phyloP scores from a whole-genome alignment of 2,329 filamentous ascomycete species.

The Aspergillus sp. region DNA sequence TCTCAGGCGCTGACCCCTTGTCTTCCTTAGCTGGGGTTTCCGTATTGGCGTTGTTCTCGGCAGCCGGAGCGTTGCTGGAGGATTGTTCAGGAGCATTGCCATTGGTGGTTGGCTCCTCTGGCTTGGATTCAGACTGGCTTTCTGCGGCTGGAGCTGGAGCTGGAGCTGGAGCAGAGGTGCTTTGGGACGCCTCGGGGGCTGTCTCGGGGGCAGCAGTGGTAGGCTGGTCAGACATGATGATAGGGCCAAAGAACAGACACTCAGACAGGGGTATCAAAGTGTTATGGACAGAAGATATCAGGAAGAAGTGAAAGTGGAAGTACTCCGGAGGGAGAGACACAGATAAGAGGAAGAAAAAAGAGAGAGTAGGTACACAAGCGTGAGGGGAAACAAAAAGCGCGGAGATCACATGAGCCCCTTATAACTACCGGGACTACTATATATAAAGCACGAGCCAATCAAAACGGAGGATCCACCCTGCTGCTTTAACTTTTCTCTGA shows the following conservation, averaged over 20 bases:
- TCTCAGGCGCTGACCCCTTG: conserved; percentile 15
- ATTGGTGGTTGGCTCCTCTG: conserved; percentile 7
- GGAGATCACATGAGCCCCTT: conserved; percentile 1
- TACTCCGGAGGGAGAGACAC: neutral
- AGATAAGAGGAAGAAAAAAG: neutral
- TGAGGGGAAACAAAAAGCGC: neutral
- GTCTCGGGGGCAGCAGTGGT: conserved; percentile 2
- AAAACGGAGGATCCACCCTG: neutral
- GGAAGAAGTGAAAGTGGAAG: neutral
- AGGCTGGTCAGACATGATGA: conserved; percentile 14
- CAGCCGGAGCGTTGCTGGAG: conserved; percentile 4
- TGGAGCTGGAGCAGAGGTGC: no score
- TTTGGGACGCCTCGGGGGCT: neutral
- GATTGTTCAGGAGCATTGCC: neutral
- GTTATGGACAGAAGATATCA: neutral
- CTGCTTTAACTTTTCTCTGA: no score
- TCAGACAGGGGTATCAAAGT: neutral
- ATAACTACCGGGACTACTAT: neutral
- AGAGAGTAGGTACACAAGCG: conserved; percentile 2
- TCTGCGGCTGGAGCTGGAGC: conserved; percentile 1
- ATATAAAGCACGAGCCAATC: no score
- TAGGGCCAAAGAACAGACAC: neutral
- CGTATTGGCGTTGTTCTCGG: neutral
- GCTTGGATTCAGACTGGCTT: conserved; percentile 6
- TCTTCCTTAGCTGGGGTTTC: conserved; percentile 7